Base-by-base conservation (phyloP, 768 basidiomycete genomes). In the Lactarius akahatsu region DNA sequence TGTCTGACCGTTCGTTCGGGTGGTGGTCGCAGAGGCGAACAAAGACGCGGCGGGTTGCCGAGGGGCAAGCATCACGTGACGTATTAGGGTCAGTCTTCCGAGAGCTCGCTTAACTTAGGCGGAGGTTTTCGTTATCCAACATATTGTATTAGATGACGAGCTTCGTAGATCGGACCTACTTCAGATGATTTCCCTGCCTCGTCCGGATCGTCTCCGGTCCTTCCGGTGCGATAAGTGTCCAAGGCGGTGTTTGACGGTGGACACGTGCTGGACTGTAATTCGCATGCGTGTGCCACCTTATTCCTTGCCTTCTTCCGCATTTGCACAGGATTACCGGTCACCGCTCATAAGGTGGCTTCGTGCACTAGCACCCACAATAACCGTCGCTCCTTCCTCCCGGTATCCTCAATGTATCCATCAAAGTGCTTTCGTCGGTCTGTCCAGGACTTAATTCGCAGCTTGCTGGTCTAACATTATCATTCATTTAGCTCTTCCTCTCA, bases 251-350 rank as follows among this genome's bases (percentile, higher is more conserved):
- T 28, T 26, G 50, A n/a, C 11, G 20, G 23, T 26, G 50, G 50
- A 52, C 50, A 52, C 50, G 50, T 52, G 50, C 50, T 52, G 50
- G 23, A 52, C 23, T 52, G 26, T 26, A 26, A 52, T 52, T 52
- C 50, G 50, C 50, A 52, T 52, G 23, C 11, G 50, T 26, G 47
- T 52, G 50, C 47, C 26, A 52, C 50, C 11, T 6, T 28, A 3
- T 52, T 52, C 23, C 50, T 52, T 52, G 50, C 50, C 50, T 52
- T 52, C 26, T 26, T 52, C 50, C 50, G 50, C 50, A 52, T 52
- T 52, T 52, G 50, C 50, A 52, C 50, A 28, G 50, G 50, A 52
- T 52, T 23, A 26, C 26, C 47, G 15, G 45, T 11, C 6, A 26
- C n/a, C 47, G n/a, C n/a, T 26, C 50, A 11, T 52, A 52, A 13